Base-by-base conservation (phyloP, 1,284 basidiomycete species). In the Erythrobasidium hasegawianum region DNA sequence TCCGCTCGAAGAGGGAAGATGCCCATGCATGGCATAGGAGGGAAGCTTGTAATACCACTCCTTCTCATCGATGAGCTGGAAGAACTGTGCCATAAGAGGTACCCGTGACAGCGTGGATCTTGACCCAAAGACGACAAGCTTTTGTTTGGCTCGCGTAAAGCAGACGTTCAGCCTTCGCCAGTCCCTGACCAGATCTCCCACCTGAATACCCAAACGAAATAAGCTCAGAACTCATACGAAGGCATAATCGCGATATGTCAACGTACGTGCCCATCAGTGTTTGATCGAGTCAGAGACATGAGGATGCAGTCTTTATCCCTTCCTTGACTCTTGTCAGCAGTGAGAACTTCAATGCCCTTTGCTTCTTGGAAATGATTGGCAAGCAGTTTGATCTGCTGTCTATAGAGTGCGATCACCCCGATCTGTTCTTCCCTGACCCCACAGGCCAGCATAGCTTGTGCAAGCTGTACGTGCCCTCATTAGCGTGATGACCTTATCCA, bases 91-190 rank as follows among this genome's bases (percentile, higher is more conserved):
- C 55, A 94, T 78, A 18, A 94, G 76, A 2, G 86, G 81, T 0
- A 83, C 81, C 20, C 76, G 73, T 26, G 83, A 75, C 8, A 96
- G 80, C 0, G 92, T 96, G 69, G 78, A 82, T 39, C 86, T 81
- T 1, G 88, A 90, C 14, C 95, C 96, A 72, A 98, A 83, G 65
- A 99, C 86, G 74, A 97, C 82, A 2, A 98, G 80, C 78, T 97
- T 97, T 41, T 85, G 85, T 60, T 88, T 85, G 0, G 95, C 94
- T 2, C 96, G 85, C 0, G 96, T 98, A 75, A 98, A 90, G 2
- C 91, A 90, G 38, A 99, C 96, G 75, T 98, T 98, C 81, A 97
- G 87, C 38, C 96, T 80, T 50, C 95, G 82, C 89, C 92, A 95
- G 76, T 97, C 96, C 72, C 88, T 90, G 13, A 98, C 81, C 10